A percentile compares a stretch with the other conserved stretches of the same genome.
Conservation (phyloP, 2,329 filamentous ascomycete species). For the Colletotrichum destructivum region DNA sequence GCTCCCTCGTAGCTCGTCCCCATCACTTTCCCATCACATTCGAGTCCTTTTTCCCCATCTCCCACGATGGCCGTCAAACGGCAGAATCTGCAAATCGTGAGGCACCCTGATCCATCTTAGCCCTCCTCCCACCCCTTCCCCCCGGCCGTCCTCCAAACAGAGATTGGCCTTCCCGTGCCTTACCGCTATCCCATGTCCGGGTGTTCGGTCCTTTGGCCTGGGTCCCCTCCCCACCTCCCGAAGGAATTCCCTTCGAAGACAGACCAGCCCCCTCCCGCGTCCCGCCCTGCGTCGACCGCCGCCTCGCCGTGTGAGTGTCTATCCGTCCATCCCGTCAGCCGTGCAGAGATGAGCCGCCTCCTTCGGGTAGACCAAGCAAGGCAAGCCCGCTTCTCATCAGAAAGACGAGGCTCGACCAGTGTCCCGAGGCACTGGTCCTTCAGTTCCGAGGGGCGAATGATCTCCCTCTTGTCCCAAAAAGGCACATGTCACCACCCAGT, state of each 20-base stretch:
- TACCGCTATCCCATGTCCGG: slow-evolving; percentile 11
- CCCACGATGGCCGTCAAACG: slow-evolving; percentile 22
- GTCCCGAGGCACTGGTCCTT: slow-evolving; percentile 26
- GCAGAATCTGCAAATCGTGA: slow-evolving; percentile 26
- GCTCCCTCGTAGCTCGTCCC: not conserved
- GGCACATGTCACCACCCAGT: not conserved
- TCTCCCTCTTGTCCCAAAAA: not conserved
- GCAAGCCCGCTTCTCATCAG: not conserved
- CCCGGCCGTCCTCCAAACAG: not conserved
- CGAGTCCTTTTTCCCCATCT: slow-evolving; percentile 5
- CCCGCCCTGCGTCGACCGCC: slow-evolving; percentile 18
- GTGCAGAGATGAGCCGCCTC: not conserved
- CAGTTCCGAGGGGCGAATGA: not conserved
- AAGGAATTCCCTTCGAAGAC: too few relatives aligned
- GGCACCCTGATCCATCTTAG: slow-evolving; percentile 3
- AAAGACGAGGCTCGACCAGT: slow-evolving; percentile 1
- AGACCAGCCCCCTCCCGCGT: not conserved
- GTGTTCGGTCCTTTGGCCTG: slow-evolving; percentile 18
- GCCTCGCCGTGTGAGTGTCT: not conserved
- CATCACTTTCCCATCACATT: slow-evolving; percentile 33
- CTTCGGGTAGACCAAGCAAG: not conserved
- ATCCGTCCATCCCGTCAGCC: not conserved
- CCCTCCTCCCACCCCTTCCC: not conserved
- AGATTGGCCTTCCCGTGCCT: slow-evolving; percentile 23
- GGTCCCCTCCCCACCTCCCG: not conserved